Evolutionary conservation across 495 filamentous ascomycete species (phyloP).

Genomic region (Hypoxylon perforatum): DNA sequence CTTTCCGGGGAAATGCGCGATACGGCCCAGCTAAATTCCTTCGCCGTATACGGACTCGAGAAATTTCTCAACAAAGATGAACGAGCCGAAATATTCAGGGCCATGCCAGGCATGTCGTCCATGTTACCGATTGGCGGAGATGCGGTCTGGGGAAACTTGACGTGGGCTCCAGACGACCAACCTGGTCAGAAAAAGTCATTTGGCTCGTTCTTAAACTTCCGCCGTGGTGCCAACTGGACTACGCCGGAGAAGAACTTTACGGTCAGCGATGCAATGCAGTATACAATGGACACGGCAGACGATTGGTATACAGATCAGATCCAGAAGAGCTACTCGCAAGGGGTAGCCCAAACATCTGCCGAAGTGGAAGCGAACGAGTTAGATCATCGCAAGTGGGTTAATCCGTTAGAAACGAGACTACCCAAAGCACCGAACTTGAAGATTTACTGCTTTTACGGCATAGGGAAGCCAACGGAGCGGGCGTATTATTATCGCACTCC

Average conservation of each 20-base stretch:
- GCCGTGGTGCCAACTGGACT: constrained; percentile 66
- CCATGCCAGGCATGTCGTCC: constrained; percentile 95
- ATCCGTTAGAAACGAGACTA: constrained; percentile 90
- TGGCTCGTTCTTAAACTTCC: constrained; percentile 89
- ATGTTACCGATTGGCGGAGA: constrained; percentile 98
- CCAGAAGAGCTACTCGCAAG: constrained; percentile 81
- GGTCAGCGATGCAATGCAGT: constrained; percentile 76
- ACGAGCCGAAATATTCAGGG: constrained; percentile 91
- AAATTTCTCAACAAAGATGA: constrained; percentile 93
- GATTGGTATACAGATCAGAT: constrained; percentile 85
- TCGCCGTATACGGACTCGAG: constrained; percentile 96
- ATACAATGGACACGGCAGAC: constrained; percentile 80
- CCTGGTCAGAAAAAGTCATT: constrained; percentile 76
- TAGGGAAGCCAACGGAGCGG: constrained; percentile 90
- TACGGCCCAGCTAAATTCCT: constrained; percentile 96
- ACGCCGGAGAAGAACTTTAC: constrained; percentile 78
- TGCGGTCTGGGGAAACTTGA: constrained; percentile 90
- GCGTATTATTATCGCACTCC: constrained; percentile 90
- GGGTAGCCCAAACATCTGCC: constrained; percentile 80
- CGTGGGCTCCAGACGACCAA: constrained; percentile 89
- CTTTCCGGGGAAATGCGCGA: constrained; percentile 98
- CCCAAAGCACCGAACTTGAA: constrained; percentile 91
- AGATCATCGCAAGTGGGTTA: constrained; percentile 88
- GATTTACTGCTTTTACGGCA: constrained; percentile 97
- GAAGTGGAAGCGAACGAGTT: constrained; percentile 90